These are phyloP conservation scores for Camelina sativa DNA, from an alignment of 345 rosid species.

Conservation along the genomic window DNA sequence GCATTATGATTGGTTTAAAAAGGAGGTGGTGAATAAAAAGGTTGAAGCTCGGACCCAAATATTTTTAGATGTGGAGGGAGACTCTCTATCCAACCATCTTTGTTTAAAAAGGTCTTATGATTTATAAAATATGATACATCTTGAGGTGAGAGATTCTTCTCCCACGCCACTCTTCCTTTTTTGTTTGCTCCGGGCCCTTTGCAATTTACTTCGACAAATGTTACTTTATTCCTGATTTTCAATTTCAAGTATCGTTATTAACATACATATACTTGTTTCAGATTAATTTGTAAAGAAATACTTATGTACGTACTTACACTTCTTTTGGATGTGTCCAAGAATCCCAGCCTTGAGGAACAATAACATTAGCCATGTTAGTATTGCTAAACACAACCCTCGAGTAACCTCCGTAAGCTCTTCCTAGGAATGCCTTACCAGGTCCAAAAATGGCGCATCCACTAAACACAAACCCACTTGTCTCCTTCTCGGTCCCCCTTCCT, in stretches of 20 bases:
- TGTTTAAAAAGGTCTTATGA: not conserved
- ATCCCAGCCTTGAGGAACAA: conserved; percentile 49
- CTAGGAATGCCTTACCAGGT: conserved; percentile 39
- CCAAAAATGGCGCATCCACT: conserved; percentile 27
- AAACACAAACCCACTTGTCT: conserved; percentile 46
- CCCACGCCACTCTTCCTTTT: conserved; percentile 22
- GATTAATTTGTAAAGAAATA: not conserved
- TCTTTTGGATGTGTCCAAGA: conserved; percentile 28
- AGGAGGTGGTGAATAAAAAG: too few relatives aligned
- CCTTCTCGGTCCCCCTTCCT: not conserved
- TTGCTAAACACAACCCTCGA: conserved; percentile 44
- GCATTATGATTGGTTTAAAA: too few relatives aligned
- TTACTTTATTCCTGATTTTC: not conserved
- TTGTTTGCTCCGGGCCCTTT: not conserved
- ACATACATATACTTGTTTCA: not conserved
- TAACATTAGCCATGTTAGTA: conserved; percentile 19
- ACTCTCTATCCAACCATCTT: conserved; percentile 17
- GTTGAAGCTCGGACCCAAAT: not conserved
- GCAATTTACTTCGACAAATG: conserved; percentile 21
- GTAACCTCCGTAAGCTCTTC: conserved; percentile 45
- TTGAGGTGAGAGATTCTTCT: not conserved
- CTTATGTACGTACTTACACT: conserved; percentile 39
- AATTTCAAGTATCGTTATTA: not conserved
- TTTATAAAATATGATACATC: conserved; percentile 19
- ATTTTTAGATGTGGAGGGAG: not conserved